Percentiles rank a stretch among this genome's conserved stretches.
Evolutionary conservation across 2,329 filamentous ascomycete species (phyloP).

Genomic region (Alternaria brassicae): DNA sequence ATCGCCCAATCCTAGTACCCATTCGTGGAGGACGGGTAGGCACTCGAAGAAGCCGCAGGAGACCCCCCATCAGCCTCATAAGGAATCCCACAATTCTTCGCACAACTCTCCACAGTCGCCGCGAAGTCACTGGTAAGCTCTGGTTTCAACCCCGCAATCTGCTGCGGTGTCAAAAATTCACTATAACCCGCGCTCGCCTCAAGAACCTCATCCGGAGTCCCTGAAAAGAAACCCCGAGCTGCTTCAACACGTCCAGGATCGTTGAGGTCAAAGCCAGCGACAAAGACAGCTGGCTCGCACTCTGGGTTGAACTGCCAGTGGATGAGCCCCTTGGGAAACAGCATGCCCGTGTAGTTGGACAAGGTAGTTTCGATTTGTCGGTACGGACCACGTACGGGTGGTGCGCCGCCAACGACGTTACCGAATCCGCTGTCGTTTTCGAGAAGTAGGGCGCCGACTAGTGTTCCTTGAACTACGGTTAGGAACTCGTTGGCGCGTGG

Average conservation of each 20-base stretch:
- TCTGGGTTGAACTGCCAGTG: constrained; percentile 54
- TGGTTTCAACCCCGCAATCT: constrained; percentile 19
- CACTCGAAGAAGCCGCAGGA: background rate
- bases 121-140: constrained; percentile 28
- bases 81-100: constrained; percentile 30
- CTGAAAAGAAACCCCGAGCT: constrained; percentile 44
- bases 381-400: constrained; percentile 24
- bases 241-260: constrained; percentile 47
- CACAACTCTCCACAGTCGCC: constrained; percentile 25
- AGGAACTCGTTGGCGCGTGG: constrained; percentile 52
- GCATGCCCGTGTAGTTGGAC: constrained; percentile 48
- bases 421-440: constrained; percentile 43
- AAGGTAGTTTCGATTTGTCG: constrained; percentile 47
- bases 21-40: background rate
- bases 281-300: constrained; percentile 51
- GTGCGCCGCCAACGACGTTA: constrained; percentile 24
- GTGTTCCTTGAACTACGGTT: constrained; percentile 46
- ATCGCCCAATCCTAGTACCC: background rate
- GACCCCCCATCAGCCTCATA: background rate
- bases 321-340: constrained; percentile 51
- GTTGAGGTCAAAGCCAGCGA: constrained; percentile 47
- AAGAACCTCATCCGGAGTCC: constrained; percentile 26
- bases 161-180: constrained; percentile 26
- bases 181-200: constrained; percentile 21
- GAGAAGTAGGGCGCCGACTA: constrained; percentile 49